Conservation (phyloP, 2,329 filamentous ascomycete genomes). For the Beauveria sp. region DNA sequence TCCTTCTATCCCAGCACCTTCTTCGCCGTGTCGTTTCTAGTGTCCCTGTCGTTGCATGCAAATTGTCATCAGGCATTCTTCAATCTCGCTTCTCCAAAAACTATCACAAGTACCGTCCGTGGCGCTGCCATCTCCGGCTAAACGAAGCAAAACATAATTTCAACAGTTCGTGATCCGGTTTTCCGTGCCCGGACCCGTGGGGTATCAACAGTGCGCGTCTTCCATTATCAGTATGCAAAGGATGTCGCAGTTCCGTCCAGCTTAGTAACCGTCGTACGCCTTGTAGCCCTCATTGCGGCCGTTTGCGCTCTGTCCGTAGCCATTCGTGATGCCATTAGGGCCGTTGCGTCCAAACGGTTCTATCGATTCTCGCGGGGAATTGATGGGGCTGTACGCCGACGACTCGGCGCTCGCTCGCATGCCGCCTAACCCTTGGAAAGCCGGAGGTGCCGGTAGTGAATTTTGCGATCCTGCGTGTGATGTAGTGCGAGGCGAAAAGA, state of each 20-base stretch:
- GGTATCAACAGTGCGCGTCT: conserved; percentile 9
- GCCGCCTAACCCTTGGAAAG: conserved; percentile 51
- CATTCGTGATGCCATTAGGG: conserved; percentile 27
- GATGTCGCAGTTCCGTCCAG: not conserved
- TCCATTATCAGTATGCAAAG: not conserved
- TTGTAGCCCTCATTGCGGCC: conserved; percentile 29
- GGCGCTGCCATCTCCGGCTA: conserved; percentile 1
- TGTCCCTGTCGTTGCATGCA: conserved; percentile 10
- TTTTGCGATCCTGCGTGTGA: conserved; percentile 29
- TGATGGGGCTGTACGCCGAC: conserved; percentile 67
- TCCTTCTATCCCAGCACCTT: conserved; percentile 8
- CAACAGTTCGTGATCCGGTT: conserved; percentile 2
- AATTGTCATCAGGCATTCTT: conserved; percentile 5
- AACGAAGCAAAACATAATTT: conserved; percentile 8
- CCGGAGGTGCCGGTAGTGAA: conserved; percentile 41
- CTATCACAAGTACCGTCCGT: not conserved
- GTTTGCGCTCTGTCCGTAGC: conserved; percentile 30
- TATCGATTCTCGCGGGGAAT: conserved; percentile 55
- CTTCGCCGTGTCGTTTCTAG: not conserved
- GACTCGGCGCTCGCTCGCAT: conserved; percentile 57
- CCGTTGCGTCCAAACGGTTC: conserved; percentile 32
- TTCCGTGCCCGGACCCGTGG: not conserved
- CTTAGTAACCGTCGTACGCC: conserved; percentile 32
- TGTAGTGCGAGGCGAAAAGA: conserved; percentile 54
- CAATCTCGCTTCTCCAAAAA: conserved; percentile 6